phyloP scores from a whole-genome alignment of 2,329 filamentous ascomycete genomes.

The Aureobasidium sp. region DNA sequence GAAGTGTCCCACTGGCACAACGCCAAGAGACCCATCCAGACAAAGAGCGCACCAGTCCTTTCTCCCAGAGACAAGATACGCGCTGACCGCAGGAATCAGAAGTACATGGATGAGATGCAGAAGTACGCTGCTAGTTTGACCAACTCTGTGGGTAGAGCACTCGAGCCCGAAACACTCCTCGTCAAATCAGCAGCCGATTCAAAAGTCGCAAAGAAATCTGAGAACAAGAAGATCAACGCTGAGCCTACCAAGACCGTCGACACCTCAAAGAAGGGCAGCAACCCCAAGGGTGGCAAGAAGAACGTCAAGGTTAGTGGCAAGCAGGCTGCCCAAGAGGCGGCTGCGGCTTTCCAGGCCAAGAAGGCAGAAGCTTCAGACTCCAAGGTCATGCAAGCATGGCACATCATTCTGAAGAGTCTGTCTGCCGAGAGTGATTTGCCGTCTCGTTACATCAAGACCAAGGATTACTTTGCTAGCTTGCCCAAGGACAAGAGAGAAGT shows the following conservation, averaged over 20 bases:
- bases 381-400: constrained; percentile 42
- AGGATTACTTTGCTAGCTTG: constrained; percentile 42
- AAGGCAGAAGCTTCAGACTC: constrained; percentile 36
- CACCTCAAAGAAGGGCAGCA: constrained; percentile 21
- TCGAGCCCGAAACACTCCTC: constrained; percentile 56
- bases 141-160: constrained; percentile 53
- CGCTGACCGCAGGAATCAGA: constrained; percentile 50
- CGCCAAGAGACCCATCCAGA: constrained; percentile 45
- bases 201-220: constrained; percentile 1
- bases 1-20: constrained; percentile 58
- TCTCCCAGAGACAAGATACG: constrained; percentile 29
- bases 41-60: constrained; percentile 28
- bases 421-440: constrained; percentile 39
- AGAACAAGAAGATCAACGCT: not conserved
- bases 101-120: constrained; percentile 60
- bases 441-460: constrained; percentile 43
- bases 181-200: constrained; percentile 18
- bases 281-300: constrained; percentile 29
- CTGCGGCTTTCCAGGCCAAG: constrained; percentile 35
- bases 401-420: constrained; percentile 38
- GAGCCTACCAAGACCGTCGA: constrained; percentile 18
- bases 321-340: constrained; percentile 38
- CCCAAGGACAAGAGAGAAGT: constrained; percentile 33
- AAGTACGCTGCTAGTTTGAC: constrained; percentile 65
- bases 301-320: constrained; percentile 32